Evolutionary conservation across 805 yeast genomes (phyloP).

Genomic region (Ogataea pignaliae): DNA sequence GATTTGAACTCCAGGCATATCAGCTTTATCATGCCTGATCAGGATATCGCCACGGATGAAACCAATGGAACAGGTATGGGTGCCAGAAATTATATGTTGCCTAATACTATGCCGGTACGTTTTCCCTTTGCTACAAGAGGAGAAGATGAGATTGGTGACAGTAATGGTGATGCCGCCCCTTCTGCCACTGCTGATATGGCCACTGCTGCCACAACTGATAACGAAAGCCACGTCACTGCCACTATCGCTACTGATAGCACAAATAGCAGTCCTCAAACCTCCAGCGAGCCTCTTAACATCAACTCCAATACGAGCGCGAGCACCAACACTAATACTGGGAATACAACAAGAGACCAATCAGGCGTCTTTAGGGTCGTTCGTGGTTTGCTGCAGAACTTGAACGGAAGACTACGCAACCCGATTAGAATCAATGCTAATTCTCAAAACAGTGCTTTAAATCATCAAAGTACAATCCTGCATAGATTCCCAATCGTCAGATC

Average conservation of each 20-base stretch:
- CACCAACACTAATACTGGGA: background rate
- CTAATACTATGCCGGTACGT: too few species aligned
- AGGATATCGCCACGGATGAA: constrained; percentile 14
- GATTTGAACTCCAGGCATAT: constrained; percentile 29
- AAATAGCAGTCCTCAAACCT: background rate
- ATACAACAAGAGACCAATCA: constrained; percentile 6
- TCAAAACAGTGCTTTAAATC: constrained; percentile 3
- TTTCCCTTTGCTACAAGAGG: too few species aligned
- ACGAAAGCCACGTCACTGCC: background rate
- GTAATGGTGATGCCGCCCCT: background rate
- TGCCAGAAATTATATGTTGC: too few species aligned
- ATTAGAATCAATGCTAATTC: constrained; percentile 9
- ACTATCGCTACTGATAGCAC: background rate
- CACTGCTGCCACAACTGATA: background rate
- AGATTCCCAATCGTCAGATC: constrained; percentile 14
- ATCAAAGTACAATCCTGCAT: constrained; percentile 6
- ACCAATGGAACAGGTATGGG: background rate
- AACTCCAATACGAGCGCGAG: too few species aligned
- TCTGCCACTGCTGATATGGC: background rate
- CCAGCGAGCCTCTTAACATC: constrained; percentile 1
- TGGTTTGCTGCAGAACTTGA: constrained; percentile 19
- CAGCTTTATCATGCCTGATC: constrained; percentile 29
- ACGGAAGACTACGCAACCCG: constrained; percentile 21
- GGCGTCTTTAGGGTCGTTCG: constrained; percentile 22
- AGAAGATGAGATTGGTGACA: background rate